Percentiles rank a stretch among this genome's conserved stretches.
Conservation (phyloP, 1,284 basidiomycete species). For the Leccinum laetum region DNA sequence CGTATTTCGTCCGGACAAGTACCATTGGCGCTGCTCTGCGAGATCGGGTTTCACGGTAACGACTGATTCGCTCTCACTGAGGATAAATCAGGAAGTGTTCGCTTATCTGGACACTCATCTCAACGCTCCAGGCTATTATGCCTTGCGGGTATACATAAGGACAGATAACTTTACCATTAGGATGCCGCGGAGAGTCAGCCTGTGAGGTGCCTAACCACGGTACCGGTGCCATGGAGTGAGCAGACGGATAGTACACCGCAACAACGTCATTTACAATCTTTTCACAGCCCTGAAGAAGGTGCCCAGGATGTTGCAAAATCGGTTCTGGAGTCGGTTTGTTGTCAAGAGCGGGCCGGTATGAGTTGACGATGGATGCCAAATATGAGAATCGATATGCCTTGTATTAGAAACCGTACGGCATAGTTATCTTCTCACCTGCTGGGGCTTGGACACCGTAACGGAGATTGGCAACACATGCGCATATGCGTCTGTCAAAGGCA, state of each 20-base stretch:
- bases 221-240: constrained; percentile 32
- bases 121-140: constrained; percentile 3
- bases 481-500: constrained; percentile 5
- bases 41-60: constrained; percentile 1
- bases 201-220: constrained; percentile 17
- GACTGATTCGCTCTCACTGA: neutral
- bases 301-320: constrained; percentile 5
- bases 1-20: constrained; percentile 1
- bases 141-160: constrained; percentile 13
- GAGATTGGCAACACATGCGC: constrained; percentile 1
- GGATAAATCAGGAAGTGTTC: neutral
- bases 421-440: constrained; percentile 11
- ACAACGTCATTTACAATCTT: constrained; percentile 20
- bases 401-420: constrained; percentile 29
- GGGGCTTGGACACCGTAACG: constrained; percentile 2
- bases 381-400: constrained; percentile 26
- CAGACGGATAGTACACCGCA: neutral
- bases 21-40: neutral
- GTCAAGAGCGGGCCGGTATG: constrained; percentile 17
- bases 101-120: constrained; percentile 10
- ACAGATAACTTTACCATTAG: constrained; percentile 8
- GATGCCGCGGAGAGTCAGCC: constrained; percentile 17
- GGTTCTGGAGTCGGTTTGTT: constrained; percentile 8
- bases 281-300: constrained; percentile 23
- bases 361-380: constrained; percentile 23